These are phyloP conservation scores for Aphanomyces invadans DNA, from an alignment of 352 stramenopile genomes.

Conservation along the genomic window DNA sequence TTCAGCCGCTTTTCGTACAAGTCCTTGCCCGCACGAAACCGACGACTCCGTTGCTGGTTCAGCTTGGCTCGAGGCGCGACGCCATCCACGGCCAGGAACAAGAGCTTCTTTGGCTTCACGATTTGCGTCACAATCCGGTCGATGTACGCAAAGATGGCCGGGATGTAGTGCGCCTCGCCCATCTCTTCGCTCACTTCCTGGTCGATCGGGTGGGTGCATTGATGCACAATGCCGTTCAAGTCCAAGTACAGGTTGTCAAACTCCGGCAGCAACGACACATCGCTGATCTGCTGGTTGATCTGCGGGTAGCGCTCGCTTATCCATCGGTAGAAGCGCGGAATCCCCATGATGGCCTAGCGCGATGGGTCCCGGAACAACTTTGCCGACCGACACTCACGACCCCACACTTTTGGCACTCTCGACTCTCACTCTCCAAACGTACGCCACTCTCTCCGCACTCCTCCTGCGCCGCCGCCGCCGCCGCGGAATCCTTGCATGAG, in stretches of 20 bases:
- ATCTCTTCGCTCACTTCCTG: constrained; percentile 86
- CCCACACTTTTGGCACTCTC: neutral
- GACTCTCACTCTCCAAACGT: neutral
- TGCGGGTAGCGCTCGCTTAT: constrained; percentile 96
- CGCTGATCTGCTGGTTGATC: constrained; percentile 97
- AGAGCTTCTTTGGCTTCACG: constrained; percentile 92
- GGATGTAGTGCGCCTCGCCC: constrained; percentile 92
- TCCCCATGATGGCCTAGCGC: constrained; percentile 58
- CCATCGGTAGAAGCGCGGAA: constrained; percentile 91
- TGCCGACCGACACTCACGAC: neutral
- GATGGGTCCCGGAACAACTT: too few species aligned
- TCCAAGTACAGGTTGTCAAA: constrained; percentile 99
- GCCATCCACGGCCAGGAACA: constrained; percentile 99
- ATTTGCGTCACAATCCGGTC: constrained; percentile 95
- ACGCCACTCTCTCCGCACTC: neutral
- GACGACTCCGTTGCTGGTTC: constrained; percentile 97
- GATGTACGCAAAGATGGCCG: constrained; percentile 86
- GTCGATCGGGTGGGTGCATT: constrained; percentile 97
- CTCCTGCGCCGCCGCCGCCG: too few species aligned
- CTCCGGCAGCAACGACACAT: constrained; percentile 94
- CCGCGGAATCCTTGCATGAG: constrained; percentile 4
- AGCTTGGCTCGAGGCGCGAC: constrained; percentile 98
- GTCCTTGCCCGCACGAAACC: constrained; percentile 87
- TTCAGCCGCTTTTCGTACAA: constrained; percentile 66
- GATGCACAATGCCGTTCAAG: constrained; percentile 99